A percentile compares a stretch with the other conserved stretches of the same genome.
These are phyloP conservation scores for Pythium aquatile DNA, from an alignment of 352 stramenopile genomes.

Conservation along the genomic window DNA sequence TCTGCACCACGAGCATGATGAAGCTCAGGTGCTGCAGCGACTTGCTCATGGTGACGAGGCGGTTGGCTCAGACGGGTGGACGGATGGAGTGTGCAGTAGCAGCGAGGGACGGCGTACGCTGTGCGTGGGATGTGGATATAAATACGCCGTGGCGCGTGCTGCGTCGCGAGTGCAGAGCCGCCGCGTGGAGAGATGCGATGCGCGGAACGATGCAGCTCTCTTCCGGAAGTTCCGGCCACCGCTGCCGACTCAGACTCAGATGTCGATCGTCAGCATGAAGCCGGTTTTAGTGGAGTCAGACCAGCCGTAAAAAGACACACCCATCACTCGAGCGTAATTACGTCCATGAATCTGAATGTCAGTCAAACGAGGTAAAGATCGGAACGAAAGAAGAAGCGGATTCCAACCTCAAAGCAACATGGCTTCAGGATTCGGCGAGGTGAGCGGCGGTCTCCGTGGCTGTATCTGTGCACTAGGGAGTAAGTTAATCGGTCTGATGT, in stretches of 20 bases:
- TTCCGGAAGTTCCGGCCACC: not conserved
- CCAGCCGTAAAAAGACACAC: not conserved
- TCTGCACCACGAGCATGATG: conserved; percentile 85
- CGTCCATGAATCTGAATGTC: not conserved
- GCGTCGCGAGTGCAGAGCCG: not conserved
- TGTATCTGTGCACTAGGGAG: not conserved
- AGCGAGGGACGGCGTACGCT: conserved; percentile 2
- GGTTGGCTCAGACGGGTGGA: not conserved
- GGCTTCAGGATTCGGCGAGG: conserved; percentile 34
- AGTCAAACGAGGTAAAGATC: conserved; percentile 8
- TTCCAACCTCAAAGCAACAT: conserved; percentile 15
- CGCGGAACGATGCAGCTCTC: not conserved
- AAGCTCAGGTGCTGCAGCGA: conserved; percentile 83
- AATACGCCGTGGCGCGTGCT: not conserved
- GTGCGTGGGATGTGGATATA: not conserved
- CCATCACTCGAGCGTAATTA: not conserved
- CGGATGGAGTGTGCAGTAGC: not conserved
- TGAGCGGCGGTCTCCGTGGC: not conserved
- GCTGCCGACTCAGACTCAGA: conserved; percentile 14
- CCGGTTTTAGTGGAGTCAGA: conserved; percentile 2
- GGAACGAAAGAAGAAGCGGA: not conserved
- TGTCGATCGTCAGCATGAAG: not conserved
- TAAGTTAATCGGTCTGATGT: not conserved
- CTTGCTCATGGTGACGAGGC: conserved; percentile 25
- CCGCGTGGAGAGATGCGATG: not conserved